Base-by-base conservation (phyloP, 2,329 filamentous ascomycete genomes). In the Fusarium kyushuense region DNA sequence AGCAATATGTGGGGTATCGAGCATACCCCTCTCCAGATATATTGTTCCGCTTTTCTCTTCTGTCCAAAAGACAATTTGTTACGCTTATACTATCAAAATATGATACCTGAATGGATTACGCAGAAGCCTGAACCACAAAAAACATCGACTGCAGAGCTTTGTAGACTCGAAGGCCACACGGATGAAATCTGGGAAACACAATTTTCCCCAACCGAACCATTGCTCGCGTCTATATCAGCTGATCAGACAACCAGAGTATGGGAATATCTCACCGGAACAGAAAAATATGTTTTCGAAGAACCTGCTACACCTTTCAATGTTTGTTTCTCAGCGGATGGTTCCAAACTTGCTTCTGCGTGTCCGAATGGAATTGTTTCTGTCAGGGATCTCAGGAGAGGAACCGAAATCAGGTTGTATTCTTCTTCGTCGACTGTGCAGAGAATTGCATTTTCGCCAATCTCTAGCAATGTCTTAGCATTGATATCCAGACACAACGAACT, bases 171-270 rank as follows among this genome's bases (percentile, higher is more conserved):
- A 4, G 43, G 43, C 29, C 43, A 46, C 6, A 23, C 5, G 4
- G n/a, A 7, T 6, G 0, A 1, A 10, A 32, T 46, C 6, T 1
- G 3, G 5, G 17, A 32, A 1, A 14, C 33, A 8, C 3, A 10
- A 9, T 32, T 46, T 7, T 46, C 43, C 9, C 43, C 43, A 13
- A 46, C n/a, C 8, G 29, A 33, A 32, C 5, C n/a, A 12, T 17
- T 33, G 23, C n/a, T 46, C 33, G 43, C 43, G 21, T 46, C 43
- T 10, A n/a, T 5, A 3, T 32, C 43, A 13, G 1, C 2, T 23
- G 43, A 46, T 2, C 7, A 23, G 3, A 46, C 43, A 23, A 46
- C 29, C 6, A 46, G 43, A 23, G 12, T 46, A 33, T 46, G 43
- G 43, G 27, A 46, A 29, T 32, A 33, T 9, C 1, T 23, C 5